Base-by-base conservation (phyloP, 345 rosid genomes). In the Corymbia maculata region DNA sequence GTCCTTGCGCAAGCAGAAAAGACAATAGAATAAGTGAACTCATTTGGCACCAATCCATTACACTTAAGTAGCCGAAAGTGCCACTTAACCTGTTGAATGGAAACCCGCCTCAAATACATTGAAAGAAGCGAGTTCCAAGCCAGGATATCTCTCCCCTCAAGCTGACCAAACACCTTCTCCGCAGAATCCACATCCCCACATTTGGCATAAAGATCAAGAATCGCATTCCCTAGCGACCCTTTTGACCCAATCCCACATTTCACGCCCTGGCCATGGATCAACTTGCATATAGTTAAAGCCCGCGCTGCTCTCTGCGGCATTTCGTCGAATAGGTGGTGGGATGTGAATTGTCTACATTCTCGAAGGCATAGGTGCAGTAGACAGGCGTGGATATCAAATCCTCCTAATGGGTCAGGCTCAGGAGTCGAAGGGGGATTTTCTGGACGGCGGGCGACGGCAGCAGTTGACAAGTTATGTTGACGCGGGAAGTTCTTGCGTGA, bases 81-180 rank as follows among this genome's bases (percentile, higher is more conserved):
- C 91, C 82, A 86, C 8, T 91, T 53, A 85, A 95, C 98, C 88
- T 89, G 88, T 86, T 86, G 86, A 32, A 91, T 86, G 45, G 85
- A 66, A 51, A 93, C 96, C 88, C n/a, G 51, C 79, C 90, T 96
- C 17, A 93, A 96, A 91, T 96, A 93, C 95, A 96, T 91, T 1
- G 96, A 95, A 52, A 96, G 89, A 88, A 96, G 85, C 28, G 99
- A 97, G 91, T 97, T 97, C 96, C 99, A 97, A 32, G 98, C 93
- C 79, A 93, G 90, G 51, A 93, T 88, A 92, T 94, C 95, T 88
- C 92, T 93, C 87, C 64, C 90, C 86, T 92, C 95, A 85, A 95
- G 94, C 51, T 85, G 86, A 52, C 88, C 49, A 89, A 97, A 96
- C 10, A 89, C 92, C 92, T 93, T 96, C 93, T 93, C 95, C n/a